Conservation (phyloP, 805 yeast species). For the Yamadazyma kitorensis region DNA sequence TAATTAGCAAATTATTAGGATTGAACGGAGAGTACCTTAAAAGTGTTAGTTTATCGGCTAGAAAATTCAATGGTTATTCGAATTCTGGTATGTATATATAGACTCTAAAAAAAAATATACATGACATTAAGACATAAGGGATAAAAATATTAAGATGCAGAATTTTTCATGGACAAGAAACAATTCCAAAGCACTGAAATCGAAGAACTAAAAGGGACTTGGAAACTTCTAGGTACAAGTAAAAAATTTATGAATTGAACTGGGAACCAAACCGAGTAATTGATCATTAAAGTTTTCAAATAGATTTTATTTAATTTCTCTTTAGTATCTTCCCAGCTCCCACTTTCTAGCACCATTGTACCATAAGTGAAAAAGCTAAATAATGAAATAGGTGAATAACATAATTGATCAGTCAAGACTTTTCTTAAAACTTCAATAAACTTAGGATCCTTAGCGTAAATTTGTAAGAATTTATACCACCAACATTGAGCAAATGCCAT, state of each 20-base stretch:
- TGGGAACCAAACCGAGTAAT: constrained; percentile 78
- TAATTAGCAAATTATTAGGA: constrained; percentile 13
- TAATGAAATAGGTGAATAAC: constrained; percentile 84
- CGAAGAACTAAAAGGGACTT: constrained; percentile 86
- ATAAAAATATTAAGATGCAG: constrained; percentile 9
- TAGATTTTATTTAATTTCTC: constrained; percentile 66
- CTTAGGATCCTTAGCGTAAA: constrained; percentile 80
- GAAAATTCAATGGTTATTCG: constrained; percentile 23
- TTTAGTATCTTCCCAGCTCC: constrained; percentile 60
- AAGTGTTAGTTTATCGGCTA: constrained; percentile 16
- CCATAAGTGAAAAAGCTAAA: constrained; percentile 81
- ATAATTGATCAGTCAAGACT: constrained; percentile 84
- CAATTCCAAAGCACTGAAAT: constrained; percentile 95
- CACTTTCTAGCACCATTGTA: constrained; percentile 74
- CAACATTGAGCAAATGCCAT: constrained; percentile 81
- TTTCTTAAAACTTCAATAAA: constrained; percentile 81
- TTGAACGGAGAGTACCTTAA: constrained; percentile 12
- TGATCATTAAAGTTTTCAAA: constrained; percentile 62
- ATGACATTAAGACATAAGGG: not conserved
- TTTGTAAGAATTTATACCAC: constrained; percentile 85
- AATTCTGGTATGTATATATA: constrained; percentile 30
- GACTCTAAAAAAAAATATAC: no score
- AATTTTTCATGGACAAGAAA: constrained; percentile 75
- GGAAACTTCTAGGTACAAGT: constrained; percentile 66
- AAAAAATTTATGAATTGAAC: constrained; percentile 76